Conservation (phyloP, 371 early-diverging fungal species). For the Syncephalastrum racemosum region DNA sequence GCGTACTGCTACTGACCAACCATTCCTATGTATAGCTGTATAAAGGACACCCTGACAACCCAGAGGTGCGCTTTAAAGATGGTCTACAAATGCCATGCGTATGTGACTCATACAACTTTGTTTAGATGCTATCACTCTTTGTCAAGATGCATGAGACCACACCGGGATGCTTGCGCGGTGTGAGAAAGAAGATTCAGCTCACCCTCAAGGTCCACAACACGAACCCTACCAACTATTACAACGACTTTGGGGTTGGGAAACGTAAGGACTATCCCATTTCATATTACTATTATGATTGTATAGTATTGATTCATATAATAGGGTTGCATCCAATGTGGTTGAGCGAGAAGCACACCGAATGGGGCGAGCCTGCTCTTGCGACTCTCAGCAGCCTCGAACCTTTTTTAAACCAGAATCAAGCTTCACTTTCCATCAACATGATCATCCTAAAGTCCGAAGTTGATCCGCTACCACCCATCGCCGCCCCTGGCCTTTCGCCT, state of each 20-base stretch:
- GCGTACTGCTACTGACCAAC: background rate
- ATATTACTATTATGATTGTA: background rate
- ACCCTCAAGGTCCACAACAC: constrained; percentile 53
- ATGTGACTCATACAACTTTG: background rate
- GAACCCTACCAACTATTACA: constrained; percentile 41
- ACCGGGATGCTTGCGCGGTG: constrained; percentile 36
- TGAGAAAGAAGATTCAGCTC: constrained; percentile 47
- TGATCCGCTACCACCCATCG: constrained; percentile 23
- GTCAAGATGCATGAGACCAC: constrained; percentile 54
- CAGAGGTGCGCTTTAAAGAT: background rate
- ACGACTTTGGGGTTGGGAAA: constrained; percentile 45
- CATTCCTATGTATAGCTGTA: constrained; percentile 2
- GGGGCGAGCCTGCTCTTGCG: constrained; percentile 57
- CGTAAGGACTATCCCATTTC: constrained; percentile 7
- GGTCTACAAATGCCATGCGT: background rate
- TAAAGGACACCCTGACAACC: constrained; percentile 13
- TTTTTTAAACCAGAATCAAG: constrained; percentile 44
- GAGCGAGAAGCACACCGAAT: constrained; percentile 50
- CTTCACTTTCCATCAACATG: constrained; percentile 52
- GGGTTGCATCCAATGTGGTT: constrained; percentile 49
- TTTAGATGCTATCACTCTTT: constrained; percentile 49
- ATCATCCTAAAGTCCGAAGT: constrained; percentile 52
- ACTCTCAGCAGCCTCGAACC: constrained; percentile 37
- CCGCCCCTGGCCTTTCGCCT: constrained; percentile 23
- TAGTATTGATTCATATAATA: constrained; percentile 1